Evolutionary conservation across 1,284 basidiomycete species (phyloP), one percentile per base, ranked within the genome.

Genomic region (Marasmius fiardii): DNA sequence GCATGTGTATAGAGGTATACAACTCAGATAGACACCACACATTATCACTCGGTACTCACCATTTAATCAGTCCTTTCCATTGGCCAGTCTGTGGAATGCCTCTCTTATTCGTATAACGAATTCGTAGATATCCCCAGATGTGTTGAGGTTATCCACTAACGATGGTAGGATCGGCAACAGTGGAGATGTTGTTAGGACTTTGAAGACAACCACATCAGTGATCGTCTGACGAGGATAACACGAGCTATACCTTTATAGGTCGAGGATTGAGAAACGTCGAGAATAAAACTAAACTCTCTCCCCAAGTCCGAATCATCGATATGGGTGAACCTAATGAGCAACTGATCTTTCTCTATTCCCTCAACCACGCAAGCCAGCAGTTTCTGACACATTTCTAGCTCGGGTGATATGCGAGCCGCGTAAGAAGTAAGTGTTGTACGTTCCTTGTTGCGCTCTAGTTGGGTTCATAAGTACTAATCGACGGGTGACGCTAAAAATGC

Each of bases 311-410:
- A 63, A 1, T 79, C 74, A 64, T 91, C 88, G 43, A 94, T 69
- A 53, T 83, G 73, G 3, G 80, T 80, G 70, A 93, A 93, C 4
- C 85, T 81, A 51, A 95, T 73, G 47, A 93, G 76, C 11, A 95
- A 75, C 51, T 83, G 81, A 65, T 91, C 86, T 43, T 74, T 75
- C 61, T 85, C 83, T 23, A 93, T 81, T 28, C 91, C 91, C 67
- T 93, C 88, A 14, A 95, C 78, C 16, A 76, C 71, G 67, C 85
- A 89, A 11, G 82, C 80, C 12, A 92, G 71, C 35, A 76, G 71
- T 3, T 75, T 72, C 72, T 93, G 83, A 59, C 84, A 80, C 4
- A 73, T 76, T 0, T 71, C 66, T 10, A 91, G 70, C 62, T 92
- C 86, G 0, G 81, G 79, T 0, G 75, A 70, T 12, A 84, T 72